Percentiles rank a stretch among this genome's conserved stretches.
Evolutionary conservation across 2,329 filamentous ascomycete genomes (phyloP).

Genomic region (Coniochaeta sp.): DNA sequence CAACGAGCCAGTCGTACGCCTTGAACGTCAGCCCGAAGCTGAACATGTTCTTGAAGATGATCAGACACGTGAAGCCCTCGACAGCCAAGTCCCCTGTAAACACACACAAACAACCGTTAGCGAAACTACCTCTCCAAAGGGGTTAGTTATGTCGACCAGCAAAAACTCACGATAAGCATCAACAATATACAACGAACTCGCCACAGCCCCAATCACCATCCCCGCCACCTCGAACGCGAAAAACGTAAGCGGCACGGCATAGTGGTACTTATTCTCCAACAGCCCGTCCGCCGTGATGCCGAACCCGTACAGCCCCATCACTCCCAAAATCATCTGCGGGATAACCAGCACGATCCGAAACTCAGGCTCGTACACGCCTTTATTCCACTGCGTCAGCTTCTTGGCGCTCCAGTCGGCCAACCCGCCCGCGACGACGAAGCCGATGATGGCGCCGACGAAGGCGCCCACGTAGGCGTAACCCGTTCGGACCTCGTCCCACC

Average conservation of each 20-base stretch:
- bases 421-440: conserved; percentile 68
- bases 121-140: neutral
- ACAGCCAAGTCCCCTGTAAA: conserved; percentile 67
- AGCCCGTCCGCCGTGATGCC: conserved; percentile 64
- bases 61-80: conserved; percentile 81
- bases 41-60: conserved; percentile 95
- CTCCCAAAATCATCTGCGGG: conserved; percentile 72
- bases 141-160: too few species aligned
- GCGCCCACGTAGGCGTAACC: conserved; percentile 85
- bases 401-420: conserved; percentile 68
- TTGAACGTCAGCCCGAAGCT: conserved; percentile 78
- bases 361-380: conserved; percentile 83
- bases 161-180: conserved; percentile 78
- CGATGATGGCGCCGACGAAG: conserved; percentile 74
- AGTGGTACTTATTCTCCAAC: conserved; percentile 51
- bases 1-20: conserved; percentile 75
- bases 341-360: conserved; percentile 79
- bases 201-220: conserved; percentile 88
- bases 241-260: conserved; percentile 70
- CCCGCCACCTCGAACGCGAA: conserved; percentile 79
- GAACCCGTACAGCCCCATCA: conserved; percentile 77
- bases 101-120: neutral
- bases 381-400: conserved; percentile 65
- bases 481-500: conserved; percentile 72
- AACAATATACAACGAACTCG: conserved; percentile 80